phyloP scores from a whole-genome alignment of 2,329 filamentous ascomycete species.

The Neopestalotiopsis sp. region DNA sequence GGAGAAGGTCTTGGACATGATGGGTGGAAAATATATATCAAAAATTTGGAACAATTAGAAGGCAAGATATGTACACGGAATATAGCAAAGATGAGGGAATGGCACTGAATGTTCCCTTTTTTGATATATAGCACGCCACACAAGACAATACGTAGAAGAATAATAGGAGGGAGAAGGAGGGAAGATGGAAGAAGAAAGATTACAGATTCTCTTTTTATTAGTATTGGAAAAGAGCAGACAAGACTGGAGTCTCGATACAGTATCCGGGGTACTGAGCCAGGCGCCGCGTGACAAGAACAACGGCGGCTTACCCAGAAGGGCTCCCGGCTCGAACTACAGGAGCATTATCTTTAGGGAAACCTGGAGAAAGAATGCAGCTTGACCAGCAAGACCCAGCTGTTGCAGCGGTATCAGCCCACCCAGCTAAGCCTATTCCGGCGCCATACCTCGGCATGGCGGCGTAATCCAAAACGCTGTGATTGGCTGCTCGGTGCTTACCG shows the following conservation, averaged over 20 bases:
- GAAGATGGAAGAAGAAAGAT: not conserved
- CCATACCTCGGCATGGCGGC: constrained; percentile 1
- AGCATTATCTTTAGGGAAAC: not conserved
- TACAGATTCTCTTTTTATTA: not conserved
- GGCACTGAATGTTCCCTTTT: not conserved
- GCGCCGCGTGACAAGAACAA: not conserved
- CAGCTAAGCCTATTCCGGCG: not conserved
- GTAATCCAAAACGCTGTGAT: not conserved
- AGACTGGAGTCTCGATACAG: not conserved
- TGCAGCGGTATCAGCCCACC: not conserved
- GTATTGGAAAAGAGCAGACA: not conserved
- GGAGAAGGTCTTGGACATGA: constrained; percentile 56
- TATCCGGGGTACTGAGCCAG: not conserved
- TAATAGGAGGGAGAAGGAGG: not conserved
- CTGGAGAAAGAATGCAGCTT: not conserved
- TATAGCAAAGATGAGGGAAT: not conserved
- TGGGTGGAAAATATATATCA: not conserved
- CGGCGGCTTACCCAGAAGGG: not conserved
- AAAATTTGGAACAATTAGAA: not conserved
- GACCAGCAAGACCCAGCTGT: not conserved
- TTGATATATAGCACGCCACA: too few species aligned
- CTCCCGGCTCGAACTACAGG: not conserved
- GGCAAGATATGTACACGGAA: not conserved
- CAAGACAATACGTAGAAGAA: too few species aligned
- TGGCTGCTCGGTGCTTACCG: not conserved